Base-by-base conservation (phyloP, 2,329 filamentous ascomycete species). In the Fusarium marasasianum region DNA sequence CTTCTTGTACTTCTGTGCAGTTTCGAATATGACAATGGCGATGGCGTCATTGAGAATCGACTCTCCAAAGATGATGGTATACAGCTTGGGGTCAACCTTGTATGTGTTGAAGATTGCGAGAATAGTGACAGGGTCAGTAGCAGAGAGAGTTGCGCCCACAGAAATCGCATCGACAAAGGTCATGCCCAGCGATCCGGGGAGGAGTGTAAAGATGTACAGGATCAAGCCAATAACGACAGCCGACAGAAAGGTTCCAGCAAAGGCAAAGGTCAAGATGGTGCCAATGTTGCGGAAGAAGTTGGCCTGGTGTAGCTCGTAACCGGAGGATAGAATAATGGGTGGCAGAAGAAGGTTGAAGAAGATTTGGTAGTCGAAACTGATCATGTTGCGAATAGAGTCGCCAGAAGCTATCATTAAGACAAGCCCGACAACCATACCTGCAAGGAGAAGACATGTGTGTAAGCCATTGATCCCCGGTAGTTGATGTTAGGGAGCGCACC, bases 211-310 rank as follows among this genome's bases (percentile, higher is more conserved):
- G 14, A 98, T 82, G 86, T 90, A 99, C 56, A 99, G 87, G 64
- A 99, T 93, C 50, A 95, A 82, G 31, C 95, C 96, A 59, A 99
- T 92, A 50, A 98, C 95, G n/a, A 98, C 88, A 68, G 96, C 96
- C 44, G 96, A 99, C 73, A 99, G 93, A 80, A 99, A 98, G 1
- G 96, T 99, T 38, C 96, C 96, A 56, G 94, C 95, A 81, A 99
- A 98, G 35, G 96, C 96, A 82, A 99, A 99, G 8, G 96, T 98
- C 76, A 99, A 86, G 78, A 99, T 99, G 12, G 94, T 97, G 71
- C 96, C 96, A 71, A 98, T 98, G 80, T 99, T 98, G 75, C 96
- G 93, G 84, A 99, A 99, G 88, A 99, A 99, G 85, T 99, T 99
- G 77, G 94, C 95, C 85, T 99, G 96, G 82, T 99, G 96, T 70